Evolutionary conservation across 306 rosid genomes (phyloP), one percentile per base, ranked within the genome.

Genomic region (Fragaria ananassa): DNA sequence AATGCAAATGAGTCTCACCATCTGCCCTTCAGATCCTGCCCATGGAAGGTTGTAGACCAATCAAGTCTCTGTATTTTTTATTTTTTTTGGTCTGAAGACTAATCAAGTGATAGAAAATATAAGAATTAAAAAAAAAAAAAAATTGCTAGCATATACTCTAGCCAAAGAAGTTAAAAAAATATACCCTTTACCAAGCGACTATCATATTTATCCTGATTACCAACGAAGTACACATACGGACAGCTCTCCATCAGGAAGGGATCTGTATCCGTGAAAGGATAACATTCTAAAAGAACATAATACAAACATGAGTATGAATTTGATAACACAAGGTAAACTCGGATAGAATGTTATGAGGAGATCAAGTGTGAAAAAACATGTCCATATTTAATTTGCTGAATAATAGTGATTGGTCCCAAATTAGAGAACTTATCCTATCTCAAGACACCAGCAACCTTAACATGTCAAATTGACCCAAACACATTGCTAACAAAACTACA

Each of bases 171-270:
- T 78, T 63, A 57, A 42, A 51, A 76, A 68, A 81, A 76, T 70
- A 58, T 92, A 95, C 97, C 98, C 71, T 82, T 86, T 74, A 90
- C 76, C 79, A 90, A 72, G 74, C 89, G 91, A 72, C 90, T 87
- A 72, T 85, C 91, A 70, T 80, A 95, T 84, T 82, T 89, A 80
- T 92, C 85, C 84, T 95, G 98, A 81, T 95, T 95, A 70, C 98
- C 98, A 65, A 87, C 80, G 51, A 92, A 95, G 84, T 95, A 95
- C 47, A 92, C 97, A 83, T 90, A 93, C 78, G 98, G 98, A 72
- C 98, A 95, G 79, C 84, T 88, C 82, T 92, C 96, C 61, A 92
- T 77, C 87, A 92, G 80, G 86, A 95, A 95, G 56, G 98, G 98
- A 76, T 95, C 98, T 78, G 76, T 87, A 56, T 92, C 97, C 3